A percentile compares a stretch with the other conserved stretches of the same genome.
Evolutionary conservation across 2,329 filamentous ascomycete species (phyloP).

Genomic region (Dactylellina parvicollis): DNA sequence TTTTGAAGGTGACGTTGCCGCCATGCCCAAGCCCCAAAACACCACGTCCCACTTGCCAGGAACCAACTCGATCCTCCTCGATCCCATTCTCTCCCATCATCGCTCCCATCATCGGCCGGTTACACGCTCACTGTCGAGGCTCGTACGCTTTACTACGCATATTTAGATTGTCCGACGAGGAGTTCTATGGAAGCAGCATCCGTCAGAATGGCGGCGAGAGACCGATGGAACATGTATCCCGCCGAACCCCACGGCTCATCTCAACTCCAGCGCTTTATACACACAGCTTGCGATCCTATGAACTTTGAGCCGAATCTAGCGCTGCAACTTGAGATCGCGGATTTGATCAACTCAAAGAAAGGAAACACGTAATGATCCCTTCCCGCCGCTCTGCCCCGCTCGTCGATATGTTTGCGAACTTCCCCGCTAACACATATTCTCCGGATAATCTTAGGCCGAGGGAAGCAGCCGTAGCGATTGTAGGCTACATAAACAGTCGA

Average conservation of each 20-base stretch:
- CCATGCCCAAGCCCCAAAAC: constrained; percentile 44
- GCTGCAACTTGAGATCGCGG: constrained; percentile 93
- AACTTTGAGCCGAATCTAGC: constrained; percentile 98
- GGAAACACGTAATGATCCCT: constrained; percentile 74
- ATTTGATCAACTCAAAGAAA: constrained; percentile 97
- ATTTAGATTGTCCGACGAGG: neutral
- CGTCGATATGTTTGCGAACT: constrained; percentile 7
- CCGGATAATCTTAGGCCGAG: constrained; percentile 70
- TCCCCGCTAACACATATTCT: constrained; percentile 38
- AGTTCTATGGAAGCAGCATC: constrained; percentile 84
- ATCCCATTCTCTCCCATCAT: constrained; percentile 34
- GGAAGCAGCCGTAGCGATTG: constrained; percentile 91
- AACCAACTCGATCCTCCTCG: constrained; percentile 52
- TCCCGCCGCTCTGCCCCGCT: neutral
- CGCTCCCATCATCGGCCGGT: constrained; percentile 10
- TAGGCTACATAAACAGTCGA: constrained; percentile 93
- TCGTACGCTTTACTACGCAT: neutral
- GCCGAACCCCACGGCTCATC: constrained; percentile 77
- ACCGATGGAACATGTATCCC: constrained; percentile 83
- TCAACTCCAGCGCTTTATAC: constrained; percentile 90
- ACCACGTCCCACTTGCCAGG: constrained; percentile 51
- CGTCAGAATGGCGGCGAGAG: constrained; percentile 91
- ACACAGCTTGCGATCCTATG: constrained; percentile 81
- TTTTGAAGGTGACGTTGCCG: constrained; percentile 50
- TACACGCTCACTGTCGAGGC: constrained; percentile 10